Evolutionary conservation across 306 rosid species (phyloP).

Genomic region (Vigna angularis): DNA sequence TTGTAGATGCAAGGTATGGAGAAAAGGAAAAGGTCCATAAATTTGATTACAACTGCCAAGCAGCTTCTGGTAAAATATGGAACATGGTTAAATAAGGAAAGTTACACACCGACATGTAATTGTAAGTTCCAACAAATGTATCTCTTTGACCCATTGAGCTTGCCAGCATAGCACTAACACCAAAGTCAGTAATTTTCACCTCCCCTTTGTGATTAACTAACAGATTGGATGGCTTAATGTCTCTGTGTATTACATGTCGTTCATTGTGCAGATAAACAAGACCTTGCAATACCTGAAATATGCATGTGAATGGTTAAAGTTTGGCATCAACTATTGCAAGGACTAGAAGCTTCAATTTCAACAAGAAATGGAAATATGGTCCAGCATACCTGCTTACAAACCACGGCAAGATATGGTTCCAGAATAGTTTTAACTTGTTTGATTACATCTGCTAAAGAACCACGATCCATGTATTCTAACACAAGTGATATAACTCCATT

Average conservation of each 20-base stretch:
- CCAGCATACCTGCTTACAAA: conserved; percentile 86
- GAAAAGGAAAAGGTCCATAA: conserved; percentile 2
- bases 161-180: conserved; percentile 97
- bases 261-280: conserved; percentile 95
- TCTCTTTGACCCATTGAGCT: conserved; percentile 98
- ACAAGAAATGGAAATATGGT: conserved; percentile 22
- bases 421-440: conserved; percentile 93
- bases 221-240: conserved; percentile 95
- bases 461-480: conserved; percentile 98
- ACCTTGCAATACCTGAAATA: conserved; percentile 86
- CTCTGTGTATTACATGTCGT: conserved; percentile 96
- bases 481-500: conserved; percentile 94
- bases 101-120: conserved; percentile 97
- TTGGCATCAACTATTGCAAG: conserved; percentile 10
- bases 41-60: conserved; percentile 15
- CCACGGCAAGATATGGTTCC: conserved; percentile 98
- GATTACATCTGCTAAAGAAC: conserved; percentile 87
- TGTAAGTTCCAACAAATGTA: conserved; percentile 97
- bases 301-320: conserved; percentile 31
- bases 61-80: conserved; percentile 22
- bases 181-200: conserved; percentile 98
- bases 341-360: conserved; percentile 34
- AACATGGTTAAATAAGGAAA: conserved; percentile 28
- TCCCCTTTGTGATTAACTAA: conserved; percentile 96
- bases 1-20: neutral